Evolutionary conservation across 176 grass and related monocot species (phyloP), one percentile per base, ranked within the genome.

Genomic region (Poa annua): DNA sequence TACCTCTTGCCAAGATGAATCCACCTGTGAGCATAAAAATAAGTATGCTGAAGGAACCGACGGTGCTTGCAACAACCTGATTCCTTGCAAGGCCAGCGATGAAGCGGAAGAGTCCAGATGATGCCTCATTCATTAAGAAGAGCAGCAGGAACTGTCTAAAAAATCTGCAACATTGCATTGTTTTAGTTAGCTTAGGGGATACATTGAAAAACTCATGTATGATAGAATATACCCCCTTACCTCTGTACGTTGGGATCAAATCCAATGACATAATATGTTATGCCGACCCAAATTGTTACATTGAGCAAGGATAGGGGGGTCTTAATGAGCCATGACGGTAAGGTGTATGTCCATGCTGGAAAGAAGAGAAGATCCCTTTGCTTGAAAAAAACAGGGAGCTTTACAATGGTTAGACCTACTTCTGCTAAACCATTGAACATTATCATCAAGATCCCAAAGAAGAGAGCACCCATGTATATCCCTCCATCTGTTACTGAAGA

Each of bases 351-450:
- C 93, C 93, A 95, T 75, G 88, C 88, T 59, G 93, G 93, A 76
- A 86, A 95, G 74, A 95, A 90, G 25, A 88, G 90, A 83, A 90
- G 88, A 85, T 95, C 88, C 56, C 93, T 86, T 78, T 95, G 93
- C 88, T 95, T 95, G 83, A 86, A 95, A 66, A 95, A 95, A 84
- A 95, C 90, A 34, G 93, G 93, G 16, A 95, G 88, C 73, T 90
- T 92, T 66, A 71, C 53, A 70, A 92, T 82, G 44, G 93, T 86
- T 79, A 92, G 63, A 38, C 89, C 85, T 72, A 95, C 16, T 82
- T 95, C 93, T 79, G 88, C 85, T 49, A 95, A 84, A 38, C 93
- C 90, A 79, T 92, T 92, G 83, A 95, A 90, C 93, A 95, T 92
- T 59, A 92, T 71, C 83, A 90, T 86, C 59, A 88, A 11, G 0